phyloP scores from a whole-genome alignment of 331 rosid species.

The Arachis monticola region DNA sequence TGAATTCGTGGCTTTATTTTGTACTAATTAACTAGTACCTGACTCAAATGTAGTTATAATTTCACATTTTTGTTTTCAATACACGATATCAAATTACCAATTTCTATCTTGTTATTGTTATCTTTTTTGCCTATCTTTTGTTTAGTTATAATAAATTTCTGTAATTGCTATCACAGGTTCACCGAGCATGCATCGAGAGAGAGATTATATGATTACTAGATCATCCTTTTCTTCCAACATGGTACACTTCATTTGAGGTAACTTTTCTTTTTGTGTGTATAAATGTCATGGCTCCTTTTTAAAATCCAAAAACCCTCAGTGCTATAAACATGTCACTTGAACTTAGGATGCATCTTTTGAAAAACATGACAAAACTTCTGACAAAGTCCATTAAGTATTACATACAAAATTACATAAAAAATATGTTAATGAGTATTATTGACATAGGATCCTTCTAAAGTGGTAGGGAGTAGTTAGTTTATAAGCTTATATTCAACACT shows the following conservation, averaged over 20 bases:
- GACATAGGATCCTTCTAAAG: too few relatives aligned
- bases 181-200: constrained; percentile 91
- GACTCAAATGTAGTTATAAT: too few relatives aligned
- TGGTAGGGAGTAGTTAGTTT: too few relatives aligned
- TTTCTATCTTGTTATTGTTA: too few relatives aligned
- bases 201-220: constrained; percentile 84
- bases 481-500: background rate
- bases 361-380: background rate
- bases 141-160: constrained; percentile 31
- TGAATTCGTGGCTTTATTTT: background rate
- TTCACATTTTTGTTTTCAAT: background rate
- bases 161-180: constrained; percentile 68
- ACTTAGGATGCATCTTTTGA: background rate
- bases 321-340: background rate
- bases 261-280: too few relatives aligned
- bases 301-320: background rate
- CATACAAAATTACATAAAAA: too few relatives aligned
- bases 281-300: too few relatives aligned
- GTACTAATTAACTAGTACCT: background rate
- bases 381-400: too few relatives aligned
- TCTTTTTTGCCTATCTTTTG: background rate
- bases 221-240: constrained; percentile 95
- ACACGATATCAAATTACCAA: background rate
- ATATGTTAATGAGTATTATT: too few relatives aligned
- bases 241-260: too few relatives aligned